Evolutionary conservation across 169 alveolate species (phyloP), one percentile per base, ranked within the genome.

Genomic region (Pseudocohnilembus persalinus): DNA sequence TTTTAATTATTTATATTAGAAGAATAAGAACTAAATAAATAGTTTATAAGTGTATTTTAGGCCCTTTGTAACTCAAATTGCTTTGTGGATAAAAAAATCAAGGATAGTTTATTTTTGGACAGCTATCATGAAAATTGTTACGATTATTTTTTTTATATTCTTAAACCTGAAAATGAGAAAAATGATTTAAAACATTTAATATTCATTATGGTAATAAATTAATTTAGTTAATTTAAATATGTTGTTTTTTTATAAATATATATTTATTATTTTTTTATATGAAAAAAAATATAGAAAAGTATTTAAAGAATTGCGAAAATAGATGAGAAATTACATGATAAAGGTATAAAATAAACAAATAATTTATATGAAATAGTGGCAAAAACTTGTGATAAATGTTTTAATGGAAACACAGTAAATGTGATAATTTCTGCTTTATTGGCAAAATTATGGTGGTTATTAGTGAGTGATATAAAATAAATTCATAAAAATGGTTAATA

Each of bases 101-200:
- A 79, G 29, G 33, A 63, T 1, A 79, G 64, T 27, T n/a, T 79
- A 0, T 79, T 79, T 29, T 63, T 49, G 28, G 84, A 79, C 31
- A 28, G 26, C 20, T n/a, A 31, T 16, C 84, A 79, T 30, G 84
- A 79, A 64, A n/a, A 31, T n/a, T 49, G 34, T 63, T 79, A 79
- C 29, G 84, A 79, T 79, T 49, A 35, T 16, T 79, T 79, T 34
- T 28, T 79, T 63, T 35, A 79, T 27, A n/a, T 79, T 0, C 33
- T 79, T 29, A 1, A 79, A 64, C 84, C 84, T 63, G 35, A 79
- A 63, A 79, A 79, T 79, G 84, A 79, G 30, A 49, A 79, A 63
- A 79, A 79, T 63, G 34, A 73, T 29, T 79, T 79, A 29, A 79
- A 79, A 30, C 76, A 49, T 63, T 64, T 79, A 63, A 79, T 79